Conservation (phyloP, 768 basidiomycete genomes). For the Hericium coralloides region DNA sequence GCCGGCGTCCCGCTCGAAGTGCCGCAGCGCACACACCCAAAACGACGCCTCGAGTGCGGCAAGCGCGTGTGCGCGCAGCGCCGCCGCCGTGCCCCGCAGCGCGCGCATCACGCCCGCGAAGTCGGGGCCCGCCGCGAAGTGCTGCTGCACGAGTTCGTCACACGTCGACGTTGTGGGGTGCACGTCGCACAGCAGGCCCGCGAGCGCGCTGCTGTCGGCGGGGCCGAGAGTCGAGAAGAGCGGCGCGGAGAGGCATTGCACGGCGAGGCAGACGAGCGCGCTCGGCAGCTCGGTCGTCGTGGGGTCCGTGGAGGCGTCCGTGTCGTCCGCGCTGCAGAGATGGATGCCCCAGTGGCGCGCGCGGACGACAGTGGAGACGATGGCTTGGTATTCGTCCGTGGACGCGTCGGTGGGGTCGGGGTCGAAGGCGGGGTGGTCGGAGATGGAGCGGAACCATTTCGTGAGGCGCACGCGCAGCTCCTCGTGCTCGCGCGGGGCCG, state of each 20-base stretch:
- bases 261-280: neutral
- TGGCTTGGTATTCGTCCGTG: neutral
- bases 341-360: neutral
- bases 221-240: neutral
- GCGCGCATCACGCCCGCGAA: neutral
- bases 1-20: neutral
- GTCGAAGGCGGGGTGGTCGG: constrained; percentile 10
- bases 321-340: neutral
- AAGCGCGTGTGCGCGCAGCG: neutral
- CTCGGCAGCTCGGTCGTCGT: neutral
- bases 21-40: neutral
- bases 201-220: neutral
- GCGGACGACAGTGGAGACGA: neutral
- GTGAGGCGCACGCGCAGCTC: constrained; percentile 10
- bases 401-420: neutral
- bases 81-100: neutral
- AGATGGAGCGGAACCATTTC: constrained; percentile 19
- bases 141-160: neutral
- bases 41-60: neutral
- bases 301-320: neutral
- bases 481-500: neutral
- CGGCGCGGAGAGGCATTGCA: neutral
- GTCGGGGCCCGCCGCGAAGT: neutral
- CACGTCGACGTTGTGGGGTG: neutral
- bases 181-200: neutral